Evolutionary conservation across 768 basidiomycete genomes (phyloP), one percentile per base, ranked within the genome.

Genomic region (Tylopilus sp.): DNA sequence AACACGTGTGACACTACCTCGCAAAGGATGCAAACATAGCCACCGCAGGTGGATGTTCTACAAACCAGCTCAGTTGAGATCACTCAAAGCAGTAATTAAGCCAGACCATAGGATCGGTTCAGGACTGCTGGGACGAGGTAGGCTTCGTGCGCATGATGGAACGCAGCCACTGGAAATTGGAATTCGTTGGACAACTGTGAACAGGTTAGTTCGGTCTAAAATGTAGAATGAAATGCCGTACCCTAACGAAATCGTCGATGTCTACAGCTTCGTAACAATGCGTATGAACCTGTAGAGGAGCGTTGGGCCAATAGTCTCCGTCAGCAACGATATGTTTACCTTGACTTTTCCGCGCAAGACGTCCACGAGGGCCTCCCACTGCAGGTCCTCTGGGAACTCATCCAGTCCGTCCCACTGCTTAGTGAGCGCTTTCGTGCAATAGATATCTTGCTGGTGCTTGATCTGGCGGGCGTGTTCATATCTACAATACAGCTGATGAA

Each of bases 131-230:
- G 85, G n/a, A 91, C 87, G 36, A 92, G 82, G 57, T 86, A 91
- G 0, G 88, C 80, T 58, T 91, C 87, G 38, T 83, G 82, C 1
- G 89, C 88, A 57, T 91, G 88, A 58, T 90, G 88, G 68, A 89
- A 81, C 0, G 33, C 83, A 0, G 87, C 80, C 33, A 90, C 72
- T 0, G 83, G 79, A 69, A 88, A 88, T 53, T 88, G 72, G 73
- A 91, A 92, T 56, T 92, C 89, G 66, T 91, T 88, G 10, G 87
- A 81, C 3, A 91, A 73, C 76, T 88, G 49, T 3, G 4, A 50
- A 35, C 6, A n/a, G 11, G 26, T 52, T 20, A 43, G 6, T 3
- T 18, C 17, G 11, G 4, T 10, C 2, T 6, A 47, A 6, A 6
- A 12, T 23, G 15, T 20, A 8, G 10, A 8, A 1, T 25, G 31